Percentiles rank a stretch among this genome's conserved stretches.
phyloP scores from a whole-genome alignment of 2,329 filamentous ascomycete species.

The Alternaria incomplexa region DNA sequence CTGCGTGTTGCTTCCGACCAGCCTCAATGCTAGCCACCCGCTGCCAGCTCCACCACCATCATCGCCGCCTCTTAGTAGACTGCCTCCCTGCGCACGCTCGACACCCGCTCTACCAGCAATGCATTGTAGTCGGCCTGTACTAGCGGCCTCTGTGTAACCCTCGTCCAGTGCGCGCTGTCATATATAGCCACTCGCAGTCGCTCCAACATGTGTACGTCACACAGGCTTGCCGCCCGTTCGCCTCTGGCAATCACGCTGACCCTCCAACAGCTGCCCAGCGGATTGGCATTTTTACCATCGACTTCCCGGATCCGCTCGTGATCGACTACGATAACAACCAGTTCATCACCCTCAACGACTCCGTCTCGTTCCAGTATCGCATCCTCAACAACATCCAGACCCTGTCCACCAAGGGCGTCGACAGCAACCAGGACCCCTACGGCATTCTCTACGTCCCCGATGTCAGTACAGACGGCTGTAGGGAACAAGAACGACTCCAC shows the following conservation, averaged over 20 bases:
- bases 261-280: conserved; percentile 39
- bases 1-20: conserved; percentile 18
- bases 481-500: conserved; percentile 65
- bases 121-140: conserved; percentile 14
- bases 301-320: conserved; percentile 42
- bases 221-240: conserved; percentile 2
- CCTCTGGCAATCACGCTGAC: conserved; percentile 5
- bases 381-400: conserved; percentile 70
- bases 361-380: conserved; percentile 46
- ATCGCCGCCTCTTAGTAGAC: background rate
- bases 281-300: conserved; percentile 45
- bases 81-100: background rate
- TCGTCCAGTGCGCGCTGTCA: conserved; percentile 8
- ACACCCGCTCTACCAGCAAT: conserved; percentile 15
- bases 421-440: conserved; percentile 67
- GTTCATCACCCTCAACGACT: conserved; percentile 37
- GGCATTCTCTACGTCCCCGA: conserved; percentile 88
- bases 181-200: background rate
- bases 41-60: background rate
- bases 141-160: conserved; percentile 19
- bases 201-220: conserved; percentile 50
- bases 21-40: conserved; percentile 19
- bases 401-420: conserved; percentile 71
- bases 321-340: conserved; percentile 39
- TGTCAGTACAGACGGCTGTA: conserved; percentile 68